Conservation (phyloP, 805 yeast species). For the Wickerhamomyces subpelliculosus region DNA sequence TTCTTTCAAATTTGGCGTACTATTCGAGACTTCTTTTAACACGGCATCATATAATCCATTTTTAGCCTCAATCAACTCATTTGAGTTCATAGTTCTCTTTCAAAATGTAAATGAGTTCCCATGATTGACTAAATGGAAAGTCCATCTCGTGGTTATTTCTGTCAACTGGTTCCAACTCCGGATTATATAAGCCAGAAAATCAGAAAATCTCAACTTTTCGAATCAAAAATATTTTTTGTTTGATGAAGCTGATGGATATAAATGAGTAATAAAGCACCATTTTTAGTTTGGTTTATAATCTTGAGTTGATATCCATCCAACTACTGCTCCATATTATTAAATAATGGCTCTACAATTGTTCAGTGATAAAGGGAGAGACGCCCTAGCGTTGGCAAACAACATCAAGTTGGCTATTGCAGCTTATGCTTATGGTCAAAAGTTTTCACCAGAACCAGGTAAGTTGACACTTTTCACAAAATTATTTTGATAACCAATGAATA, state of each 20-base stretch:
- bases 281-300: too few relatives aligned
- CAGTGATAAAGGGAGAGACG: slow-evolving; percentile 18
- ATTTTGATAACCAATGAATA: too few relatives aligned
- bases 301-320: not conserved
- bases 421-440: slow-evolving; percentile 10
- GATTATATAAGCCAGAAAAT: too few relatives aligned
- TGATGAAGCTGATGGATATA: too few relatives aligned
- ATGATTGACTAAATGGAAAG: too few relatives aligned
- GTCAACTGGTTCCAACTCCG: too few relatives aligned
- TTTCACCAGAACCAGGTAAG: slow-evolving; percentile 21
- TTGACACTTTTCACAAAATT: not conserved
- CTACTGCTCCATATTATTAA: not conserved
- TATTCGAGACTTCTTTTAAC: slow-evolving; percentile 4
- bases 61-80: slow-evolving; percentile 1
- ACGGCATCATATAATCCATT: slow-evolving; percentile 4
- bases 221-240: too few relatives aligned
- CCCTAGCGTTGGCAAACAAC: slow-evolving; percentile 16
- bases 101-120: not conserved
- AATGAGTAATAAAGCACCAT: too few relatives aligned
- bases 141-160: too few relatives aligned
- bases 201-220: too few relatives aligned
- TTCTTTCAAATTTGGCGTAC: slow-evolving; percentile 2
- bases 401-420: slow-evolving; percentile 24
- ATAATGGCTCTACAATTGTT: slow-evolving; percentile 15
- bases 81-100: not conserved